These are phyloP conservation scores for Metschnikowia kofuensis DNA, from an alignment of 805 yeast genomes.

Conservation along the genomic window DNA sequence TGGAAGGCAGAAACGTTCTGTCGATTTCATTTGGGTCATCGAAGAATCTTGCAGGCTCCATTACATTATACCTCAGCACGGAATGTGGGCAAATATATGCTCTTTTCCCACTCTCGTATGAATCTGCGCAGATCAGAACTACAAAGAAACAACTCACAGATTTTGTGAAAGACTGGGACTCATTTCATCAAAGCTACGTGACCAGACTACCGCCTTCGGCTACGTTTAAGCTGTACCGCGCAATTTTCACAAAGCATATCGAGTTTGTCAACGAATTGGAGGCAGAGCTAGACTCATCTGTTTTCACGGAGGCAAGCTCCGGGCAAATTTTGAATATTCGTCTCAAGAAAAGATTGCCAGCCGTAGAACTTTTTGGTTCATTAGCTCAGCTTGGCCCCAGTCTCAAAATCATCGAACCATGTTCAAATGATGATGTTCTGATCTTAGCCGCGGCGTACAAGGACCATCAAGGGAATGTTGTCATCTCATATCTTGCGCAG, in stretches of 20 bases:
- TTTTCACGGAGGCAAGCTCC: conserved; percentile 2
- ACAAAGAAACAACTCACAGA: conserved; percentile 8
- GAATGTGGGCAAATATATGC: conserved; percentile 10
- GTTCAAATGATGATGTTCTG: conserved; percentile 4
- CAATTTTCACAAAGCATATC: conserved; percentile 6
- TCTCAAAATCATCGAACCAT: conserved; percentile 4
- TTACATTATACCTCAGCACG: conserved; percentile 16
- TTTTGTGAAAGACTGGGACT: conserved; percentile 11
- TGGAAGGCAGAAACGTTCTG: conserved; percentile 4
- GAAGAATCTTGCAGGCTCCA: conserved; percentile 11
- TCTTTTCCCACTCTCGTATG: conserved; percentile 13
- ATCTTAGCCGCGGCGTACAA: conserved; percentile 5
- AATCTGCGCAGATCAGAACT: conserved; percentile 6
- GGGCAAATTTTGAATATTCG: background rate
- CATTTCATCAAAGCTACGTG: conserved; percentile 1
- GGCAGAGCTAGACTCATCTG: conserved; percentile 4
- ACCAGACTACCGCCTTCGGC: conserved; percentile 12
- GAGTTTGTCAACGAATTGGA: conserved; percentile 5
- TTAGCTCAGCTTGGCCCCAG: conserved; percentile 6
- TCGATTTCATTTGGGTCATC: conserved; percentile 18
- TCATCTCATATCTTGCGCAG: conserved; percentile 11
- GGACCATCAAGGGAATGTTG: conserved; percentile 1
- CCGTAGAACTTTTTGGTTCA: conserved; percentile 9
- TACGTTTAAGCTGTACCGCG: conserved; percentile 5
- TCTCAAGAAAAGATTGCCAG: background rate